phyloP scores from a whole-genome alignment of 345 rosid species.

The Syzygium aqueum region DNA sequence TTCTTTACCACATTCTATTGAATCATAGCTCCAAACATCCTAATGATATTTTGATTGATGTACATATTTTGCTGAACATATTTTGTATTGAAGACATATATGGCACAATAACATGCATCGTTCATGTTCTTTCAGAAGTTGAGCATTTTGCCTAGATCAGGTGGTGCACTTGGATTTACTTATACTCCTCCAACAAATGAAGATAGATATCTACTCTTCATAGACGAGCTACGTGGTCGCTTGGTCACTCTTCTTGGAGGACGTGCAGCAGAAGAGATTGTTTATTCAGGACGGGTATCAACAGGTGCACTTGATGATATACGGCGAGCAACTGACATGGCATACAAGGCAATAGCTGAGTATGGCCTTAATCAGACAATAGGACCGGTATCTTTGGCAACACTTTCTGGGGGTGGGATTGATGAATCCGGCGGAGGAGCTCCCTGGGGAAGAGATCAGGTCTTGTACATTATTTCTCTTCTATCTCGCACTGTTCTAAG shows the following conservation, averaged over 20 bases:
- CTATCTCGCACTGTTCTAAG: not conserved
- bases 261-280: slow-evolving; percentile 94
- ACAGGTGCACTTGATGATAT: slow-evolving; percentile 98
- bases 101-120: not conserved
- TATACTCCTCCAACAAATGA: slow-evolving; percentile 75
- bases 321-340: slow-evolving; percentile 88
- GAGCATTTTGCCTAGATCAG: slow-evolving; percentile 96
- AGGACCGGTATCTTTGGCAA: slow-evolving; percentile 81
- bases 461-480: slow-evolving; percentile 9
- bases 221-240: slow-evolving; percentile 90
- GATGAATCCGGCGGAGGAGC: slow-evolving; percentile 60
- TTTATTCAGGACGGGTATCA: slow-evolving; percentile 82
- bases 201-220: slow-evolving; percentile 87
- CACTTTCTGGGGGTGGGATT: slow-evolving; percentile 82
- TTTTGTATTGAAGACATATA: not conserved
- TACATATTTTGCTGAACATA: not conserved
- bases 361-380: slow-evolving; percentile 85
- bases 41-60: not conserved
- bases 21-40: not conserved
- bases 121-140: slow-evolving; percentile 47
- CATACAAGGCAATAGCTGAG: slow-evolving; percentile 95
- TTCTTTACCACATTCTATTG: not conserved
- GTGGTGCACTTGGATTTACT: slow-evolving; percentile 94
- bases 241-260: slow-evolving; percentile 97
- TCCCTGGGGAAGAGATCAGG: slow-evolving; percentile 94